phyloP scores from a whole-genome alignment of 2,329 filamentous ascomycete species.

The Pseudogymnoascus sp. region DNA sequence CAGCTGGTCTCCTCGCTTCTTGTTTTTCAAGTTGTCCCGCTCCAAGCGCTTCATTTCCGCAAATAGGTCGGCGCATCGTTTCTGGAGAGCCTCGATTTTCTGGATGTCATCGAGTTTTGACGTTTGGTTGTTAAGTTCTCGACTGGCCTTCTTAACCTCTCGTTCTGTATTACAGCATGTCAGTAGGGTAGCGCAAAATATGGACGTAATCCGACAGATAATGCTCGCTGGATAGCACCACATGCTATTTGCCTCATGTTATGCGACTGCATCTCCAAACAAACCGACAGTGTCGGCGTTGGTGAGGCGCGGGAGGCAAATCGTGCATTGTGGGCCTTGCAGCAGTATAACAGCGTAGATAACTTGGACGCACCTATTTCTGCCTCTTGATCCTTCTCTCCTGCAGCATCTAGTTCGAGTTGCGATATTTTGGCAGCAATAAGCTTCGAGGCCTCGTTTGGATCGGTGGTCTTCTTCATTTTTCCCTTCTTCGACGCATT shows the following conservation, averaged over 20 bases:
- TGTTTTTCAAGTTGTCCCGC: slow-evolving; percentile 89
- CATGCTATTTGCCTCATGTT: neutral
- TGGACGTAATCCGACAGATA: too few species aligned
- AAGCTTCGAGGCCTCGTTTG: slow-evolving; percentile 83
- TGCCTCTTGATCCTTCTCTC: slow-evolving; percentile 89
- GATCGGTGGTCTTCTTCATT: slow-evolving; percentile 75
- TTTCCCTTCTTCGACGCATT: slow-evolving; percentile 66
- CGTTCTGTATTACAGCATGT: slow-evolving; percentile 52
- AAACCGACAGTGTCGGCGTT: neutral
- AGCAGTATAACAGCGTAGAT: slow-evolving; percentile 7
- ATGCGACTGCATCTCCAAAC: neutral
- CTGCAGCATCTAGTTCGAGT: slow-evolving; percentile 84
- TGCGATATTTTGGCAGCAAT: slow-evolving; percentile 91
- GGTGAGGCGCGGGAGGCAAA: slow-evolving; percentile 2
- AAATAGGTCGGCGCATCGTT: slow-evolving; percentile 82
- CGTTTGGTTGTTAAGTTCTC: slow-evolving; percentile 80
- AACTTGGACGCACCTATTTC: slow-evolving; percentile 70
- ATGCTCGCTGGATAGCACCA: neutral
- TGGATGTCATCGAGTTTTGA: slow-evolving; percentile 88
- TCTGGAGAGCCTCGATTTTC: slow-evolving; percentile 83
- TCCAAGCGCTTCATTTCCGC: slow-evolving; percentile 94
- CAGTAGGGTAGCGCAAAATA: neutral
- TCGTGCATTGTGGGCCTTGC: neutral
- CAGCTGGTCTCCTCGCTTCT: slow-evolving; percentile 85
- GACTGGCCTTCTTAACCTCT: slow-evolving; percentile 87